Conservation (phyloP, 106 monocot species). For the Dendrobium officinale region DNA sequence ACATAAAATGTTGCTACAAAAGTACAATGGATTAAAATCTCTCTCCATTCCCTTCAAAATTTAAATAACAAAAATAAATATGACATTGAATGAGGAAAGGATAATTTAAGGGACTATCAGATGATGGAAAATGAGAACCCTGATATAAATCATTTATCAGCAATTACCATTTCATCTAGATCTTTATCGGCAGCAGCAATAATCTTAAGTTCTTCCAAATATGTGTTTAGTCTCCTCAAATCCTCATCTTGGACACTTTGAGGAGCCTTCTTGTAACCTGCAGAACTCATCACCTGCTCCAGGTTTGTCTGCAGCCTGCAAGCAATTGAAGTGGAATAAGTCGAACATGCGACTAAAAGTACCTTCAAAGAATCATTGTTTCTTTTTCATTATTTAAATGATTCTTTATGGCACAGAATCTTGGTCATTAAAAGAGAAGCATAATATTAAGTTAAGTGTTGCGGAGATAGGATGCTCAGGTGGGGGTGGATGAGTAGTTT, state of each 20-base stretch:
- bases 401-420: too few relatives aligned
- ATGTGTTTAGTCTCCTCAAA: conserved; percentile 41
- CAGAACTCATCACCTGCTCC: conserved; percentile 32
- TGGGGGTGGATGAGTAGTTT: too few relatives aligned
- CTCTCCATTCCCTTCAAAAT: not conserved
- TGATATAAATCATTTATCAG: conserved; percentile 1
- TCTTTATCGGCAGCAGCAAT: conserved; percentile 59
- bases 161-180: conserved; percentile 19
- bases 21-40: too few relatives aligned
- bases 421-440: too few relatives aligned
- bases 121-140: not conserved
- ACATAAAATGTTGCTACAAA: too few relatives aligned
- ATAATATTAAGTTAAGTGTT: too few relatives aligned
- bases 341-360: not conserved
- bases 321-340: not conserved
- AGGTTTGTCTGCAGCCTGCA: conserved; percentile 40
- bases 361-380: too few relatives aligned
- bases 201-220: conserved; percentile 57
- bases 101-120: not conserved
- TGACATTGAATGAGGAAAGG: not conserved
- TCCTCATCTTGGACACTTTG: conserved; percentile 55
- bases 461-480: too few relatives aligned
- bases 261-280: conserved; percentile 73
- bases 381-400: too few relatives aligned
- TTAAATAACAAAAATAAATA: not conserved